phyloP scores from a whole-genome alignment of 2,329 filamentous ascomycete genomes.

The Trichophyton rubrum region DNA sequence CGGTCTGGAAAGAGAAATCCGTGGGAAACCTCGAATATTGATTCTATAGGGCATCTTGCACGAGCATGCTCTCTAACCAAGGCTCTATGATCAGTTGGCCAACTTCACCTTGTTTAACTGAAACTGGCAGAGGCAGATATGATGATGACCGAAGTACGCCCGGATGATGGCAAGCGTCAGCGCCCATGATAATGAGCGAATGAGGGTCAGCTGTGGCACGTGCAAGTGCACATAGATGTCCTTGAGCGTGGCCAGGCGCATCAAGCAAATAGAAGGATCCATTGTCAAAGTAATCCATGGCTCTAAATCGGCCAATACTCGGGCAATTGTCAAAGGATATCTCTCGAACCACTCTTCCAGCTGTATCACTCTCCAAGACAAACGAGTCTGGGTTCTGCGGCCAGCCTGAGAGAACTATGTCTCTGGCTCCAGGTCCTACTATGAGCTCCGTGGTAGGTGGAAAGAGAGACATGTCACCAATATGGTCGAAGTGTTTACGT shows the following conservation, averaged over 20 bases:
- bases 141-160: slow-evolving; percentile 21
- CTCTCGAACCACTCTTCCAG: slow-evolving; percentile 14
- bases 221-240: slow-evolving; percentile 20
- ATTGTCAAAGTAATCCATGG: slow-evolving; percentile 21
- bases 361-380: slow-evolving; percentile 22
- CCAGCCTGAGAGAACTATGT: slow-evolving; percentile 36
- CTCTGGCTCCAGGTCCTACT: slow-evolving; percentile 42
- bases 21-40: neutral
- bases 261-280: slow-evolving; percentile 22
- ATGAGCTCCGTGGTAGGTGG: slow-evolving; percentile 36
- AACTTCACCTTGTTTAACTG: neutral
- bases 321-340: slow-evolving; percentile 11
- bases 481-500: slow-evolving; percentile 38
- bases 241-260: slow-evolving; percentile 18
- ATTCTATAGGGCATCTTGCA: neutral
- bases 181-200: slow-evolving; percentile 21
- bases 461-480: slow-evolving; percentile 39
- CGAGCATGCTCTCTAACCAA: neutral
- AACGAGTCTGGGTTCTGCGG: slow-evolving; percentile 29
- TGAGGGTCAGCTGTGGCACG: slow-evolving; percentile 15
- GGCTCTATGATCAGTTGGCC: neutral
- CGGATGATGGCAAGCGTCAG: slow-evolving; percentile 18
- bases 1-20: neutral
- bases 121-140: slow-evolving; percentile 6
- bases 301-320: slow-evolving; percentile 17